Evolutionary conservation across 495 filamentous ascomycete species (phyloP).

Genomic region (Podospora fimiseda): DNA sequence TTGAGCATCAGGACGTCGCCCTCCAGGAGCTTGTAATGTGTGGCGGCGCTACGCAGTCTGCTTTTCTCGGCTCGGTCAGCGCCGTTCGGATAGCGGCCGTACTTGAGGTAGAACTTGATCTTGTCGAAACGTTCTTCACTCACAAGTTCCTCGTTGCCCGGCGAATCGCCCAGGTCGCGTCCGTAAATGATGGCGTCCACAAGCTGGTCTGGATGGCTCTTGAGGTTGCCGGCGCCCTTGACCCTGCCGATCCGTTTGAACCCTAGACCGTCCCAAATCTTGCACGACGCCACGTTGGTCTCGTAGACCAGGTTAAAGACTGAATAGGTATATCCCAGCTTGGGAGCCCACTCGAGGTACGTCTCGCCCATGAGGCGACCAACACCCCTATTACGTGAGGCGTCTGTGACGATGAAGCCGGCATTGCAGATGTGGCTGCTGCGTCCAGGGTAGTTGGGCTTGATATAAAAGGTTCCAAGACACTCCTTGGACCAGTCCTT

Average conservation of each 20-base stretch:
- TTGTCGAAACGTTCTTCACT: slow-evolving; percentile 98
- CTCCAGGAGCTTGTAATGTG: slow-evolving; percentile 84
- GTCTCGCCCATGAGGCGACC: slow-evolving; percentile 89
- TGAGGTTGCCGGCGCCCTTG: slow-evolving; percentile 78
- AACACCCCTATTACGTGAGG: slow-evolving; percentile 81
- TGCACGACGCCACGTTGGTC: slow-evolving; percentile 89
- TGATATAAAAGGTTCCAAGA: slow-evolving; percentile 92
- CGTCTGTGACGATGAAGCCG: slow-evolving; percentile 88
- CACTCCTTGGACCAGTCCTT: slow-evolving; percentile 81
- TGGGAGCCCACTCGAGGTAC: slow-evolving; percentile 92
- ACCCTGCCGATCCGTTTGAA: slow-evolving; percentile 95
- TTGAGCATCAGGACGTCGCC: slow-evolving; percentile 88
- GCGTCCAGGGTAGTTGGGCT: slow-evolving; percentile 94
- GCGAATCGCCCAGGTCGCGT: slow-evolving; percentile 57
- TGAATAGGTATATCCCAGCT: slow-evolving; percentile 89
- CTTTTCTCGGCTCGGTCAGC: slow-evolving; percentile 95
- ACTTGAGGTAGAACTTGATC: slow-evolving; percentile 94
- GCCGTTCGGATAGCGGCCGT: slow-evolving; percentile 86
- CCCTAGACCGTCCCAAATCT: slow-evolving; percentile 95
- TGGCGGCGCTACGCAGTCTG: slow-evolving; percentile 84
- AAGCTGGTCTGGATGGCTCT: slow-evolving; percentile 69
- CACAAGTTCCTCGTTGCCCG: slow-evolving; percentile 71
- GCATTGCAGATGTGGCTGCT: slow-evolving; percentile 96
- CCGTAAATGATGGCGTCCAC: slow-evolving; percentile 98
- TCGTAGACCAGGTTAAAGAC: slow-evolving; percentile 99